Conservation (phyloP, 2,329 filamentous ascomycete species). For the Apiospora koreana region DNA sequence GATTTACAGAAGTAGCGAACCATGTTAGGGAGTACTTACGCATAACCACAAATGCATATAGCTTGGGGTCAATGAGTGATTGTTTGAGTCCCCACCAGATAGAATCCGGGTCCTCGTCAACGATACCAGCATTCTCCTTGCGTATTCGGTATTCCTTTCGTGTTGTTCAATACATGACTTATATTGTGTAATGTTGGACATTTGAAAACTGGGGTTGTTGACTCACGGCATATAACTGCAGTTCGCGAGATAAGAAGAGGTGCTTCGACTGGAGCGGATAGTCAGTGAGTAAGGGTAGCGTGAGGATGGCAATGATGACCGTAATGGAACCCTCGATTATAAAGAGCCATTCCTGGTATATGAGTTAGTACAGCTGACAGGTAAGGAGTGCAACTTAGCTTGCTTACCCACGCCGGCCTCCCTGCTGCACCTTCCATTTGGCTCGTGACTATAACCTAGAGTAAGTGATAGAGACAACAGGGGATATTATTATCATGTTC, state of each 20-base stretch:
- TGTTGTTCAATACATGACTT: conserved; percentile 23
- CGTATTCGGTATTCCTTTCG: conserved; percentile 29
- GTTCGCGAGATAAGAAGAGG: conserved; percentile 17
- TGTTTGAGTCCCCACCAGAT: conserved; percentile 41
- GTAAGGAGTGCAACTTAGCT: not conserved
- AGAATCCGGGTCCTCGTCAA: conserved; percentile 18
- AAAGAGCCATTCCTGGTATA: conserved; percentile 27
- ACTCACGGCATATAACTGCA: conserved; percentile 18
- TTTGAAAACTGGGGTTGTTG: fast-evolving
- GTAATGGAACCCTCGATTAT: conserved; percentile 25
- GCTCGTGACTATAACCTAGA: not conserved
- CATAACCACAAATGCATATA: conserved; percentile 39
- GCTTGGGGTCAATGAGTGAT: conserved; percentile 41
- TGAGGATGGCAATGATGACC: conserved; percentile 19
- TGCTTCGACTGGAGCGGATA: conserved; percentile 22
- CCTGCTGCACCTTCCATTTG: not conserved
- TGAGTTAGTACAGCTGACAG: not conserved
- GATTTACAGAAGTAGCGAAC: too few relatives aligned
- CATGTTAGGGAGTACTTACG: too few relatives aligned
- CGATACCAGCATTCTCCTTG: conserved; percentile 25
- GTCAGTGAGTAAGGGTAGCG: conserved; percentile 15
- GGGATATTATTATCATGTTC: not conserved
- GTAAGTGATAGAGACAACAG: not conserved
- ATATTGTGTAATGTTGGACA: not conserved
- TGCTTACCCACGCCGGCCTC: not conserved